Evolutionary conservation across 495 filamentous ascomycete species (phyloP).

Genomic region (Lophium mytilinum): DNA sequence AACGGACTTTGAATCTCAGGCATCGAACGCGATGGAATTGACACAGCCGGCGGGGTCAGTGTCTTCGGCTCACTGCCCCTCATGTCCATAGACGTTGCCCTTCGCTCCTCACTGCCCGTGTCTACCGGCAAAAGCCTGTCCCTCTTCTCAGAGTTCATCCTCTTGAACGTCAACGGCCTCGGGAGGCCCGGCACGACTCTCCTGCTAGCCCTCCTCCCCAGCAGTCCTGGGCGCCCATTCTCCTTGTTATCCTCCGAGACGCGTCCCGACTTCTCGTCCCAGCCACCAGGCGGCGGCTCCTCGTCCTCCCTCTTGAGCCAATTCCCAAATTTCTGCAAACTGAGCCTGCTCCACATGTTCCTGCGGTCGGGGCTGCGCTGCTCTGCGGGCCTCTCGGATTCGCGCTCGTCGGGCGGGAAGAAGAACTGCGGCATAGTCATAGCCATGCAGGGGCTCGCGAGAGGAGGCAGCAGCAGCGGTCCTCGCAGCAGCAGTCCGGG

Average conservation of each 20-base stretch:
- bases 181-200: conserved; percentile 73
- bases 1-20: conserved; percentile 22
- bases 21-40: conserved; percentile 28
- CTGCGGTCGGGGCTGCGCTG: conserved; percentile 20
- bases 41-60: conserved; percentile 32
- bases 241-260: conserved; percentile 10
- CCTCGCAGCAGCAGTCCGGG: neutral
- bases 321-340: conserved; percentile 27
- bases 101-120: conserved; percentile 50
- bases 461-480: neutral
- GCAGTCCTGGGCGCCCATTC: conserved; percentile 15
- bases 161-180: conserved; percentile 64
- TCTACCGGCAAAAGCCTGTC: conserved; percentile 60
- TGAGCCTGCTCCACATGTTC: conserved; percentile 24
- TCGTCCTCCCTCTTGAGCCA: conserved; percentile 30
- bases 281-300: conserved; percentile 11
- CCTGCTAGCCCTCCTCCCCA: conserved; percentile 47
- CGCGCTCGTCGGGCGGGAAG: conserved; percentile 3
- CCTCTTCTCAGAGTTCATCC: conserved; percentile 71
- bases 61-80: conserved; percentile 27
- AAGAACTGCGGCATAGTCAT: conserved; percentile 19
- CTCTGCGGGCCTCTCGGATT: conserved; percentile 16
- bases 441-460: neutral
- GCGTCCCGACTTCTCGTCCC: conserved; percentile 7
- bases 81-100: conserved; percentile 67